phyloP scores from a whole-genome alignment of 2,329 filamentous ascomycete genomes.

The Neodidymelliopsis sp. region DNA sequence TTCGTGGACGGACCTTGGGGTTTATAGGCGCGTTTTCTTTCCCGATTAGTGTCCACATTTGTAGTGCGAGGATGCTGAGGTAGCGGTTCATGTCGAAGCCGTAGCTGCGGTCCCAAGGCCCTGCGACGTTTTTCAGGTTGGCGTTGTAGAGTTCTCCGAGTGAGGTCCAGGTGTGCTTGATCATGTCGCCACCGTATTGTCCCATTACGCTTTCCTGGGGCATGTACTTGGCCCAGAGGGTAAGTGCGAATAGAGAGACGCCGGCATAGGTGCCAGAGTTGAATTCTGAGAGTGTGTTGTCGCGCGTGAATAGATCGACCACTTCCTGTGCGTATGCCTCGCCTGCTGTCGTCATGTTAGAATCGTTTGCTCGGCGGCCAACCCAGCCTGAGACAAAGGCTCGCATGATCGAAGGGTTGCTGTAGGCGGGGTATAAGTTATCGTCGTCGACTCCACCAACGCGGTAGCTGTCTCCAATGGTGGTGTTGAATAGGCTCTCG shows the following conservation, averaged over 20 bases:
- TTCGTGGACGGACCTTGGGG: constrained; percentile 32
- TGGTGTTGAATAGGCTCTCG: constrained; percentile 62
- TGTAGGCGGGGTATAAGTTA: constrained; percentile 69
- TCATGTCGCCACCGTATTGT: constrained; percentile 60
- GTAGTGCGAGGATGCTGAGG: constrained; percentile 64
- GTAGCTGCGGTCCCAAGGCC: constrained; percentile 70
- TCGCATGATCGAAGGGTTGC: constrained; percentile 69
- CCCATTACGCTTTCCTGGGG: constrained; percentile 62
- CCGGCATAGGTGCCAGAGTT: constrained; percentile 70
- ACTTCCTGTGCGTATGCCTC: constrained; percentile 65
- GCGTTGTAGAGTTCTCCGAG: constrained; percentile 65
- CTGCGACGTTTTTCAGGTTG: constrained; percentile 66
- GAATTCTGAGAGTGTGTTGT: constrained; percentile 68
- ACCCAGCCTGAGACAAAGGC: constrained; percentile 67
- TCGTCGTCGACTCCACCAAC: constrained; percentile 67
- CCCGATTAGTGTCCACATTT: constrained; percentile 66
- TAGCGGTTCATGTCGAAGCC: constrained; percentile 71
- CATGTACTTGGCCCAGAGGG: constrained; percentile 67
- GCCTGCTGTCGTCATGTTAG: constrained; percentile 66
- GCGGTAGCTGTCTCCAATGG: constrained; percentile 67
- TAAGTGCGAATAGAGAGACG: constrained; percentile 66
- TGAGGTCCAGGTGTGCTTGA: constrained; percentile 61
- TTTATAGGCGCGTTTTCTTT: constrained; percentile 52
- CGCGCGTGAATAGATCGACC: constrained; percentile 63
- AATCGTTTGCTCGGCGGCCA: constrained; percentile 60